These are phyloP conservation scores for Fennellomyces sp. DNA, from an alignment of 371 early-diverging fungal species.

Conservation along the genomic window DNA sequence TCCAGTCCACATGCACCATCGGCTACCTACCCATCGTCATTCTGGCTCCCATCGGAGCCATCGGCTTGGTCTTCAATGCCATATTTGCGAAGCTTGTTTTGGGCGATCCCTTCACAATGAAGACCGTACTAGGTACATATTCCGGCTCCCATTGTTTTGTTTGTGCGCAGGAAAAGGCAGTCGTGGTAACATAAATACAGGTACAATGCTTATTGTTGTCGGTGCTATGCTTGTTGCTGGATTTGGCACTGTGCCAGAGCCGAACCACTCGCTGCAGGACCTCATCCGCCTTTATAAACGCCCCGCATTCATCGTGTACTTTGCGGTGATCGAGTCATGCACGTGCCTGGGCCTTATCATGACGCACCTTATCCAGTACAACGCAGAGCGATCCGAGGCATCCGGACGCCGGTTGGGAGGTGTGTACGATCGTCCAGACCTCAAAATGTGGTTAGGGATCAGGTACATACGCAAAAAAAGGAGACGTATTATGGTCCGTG, in stretches of 20 bases:
- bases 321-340: constrained; percentile 58
- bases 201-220: constrained; percentile 70
- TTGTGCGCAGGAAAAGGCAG: too few relatives aligned
- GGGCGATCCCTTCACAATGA: constrained; percentile 65
- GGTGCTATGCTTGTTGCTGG: constrained; percentile 76
- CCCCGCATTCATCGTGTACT: constrained; percentile 74
- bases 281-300: constrained; percentile 74
- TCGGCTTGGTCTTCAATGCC: constrained; percentile 81
- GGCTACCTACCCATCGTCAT: constrained; percentile 83
- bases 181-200: constrained; percentile 28
- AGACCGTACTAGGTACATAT: constrained; percentile 56
- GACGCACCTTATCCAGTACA: constrained; percentile 54
- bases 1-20: constrained; percentile 75
- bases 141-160: not conserved
- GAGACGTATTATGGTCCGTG: not conserved
- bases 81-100: constrained; percentile 74
- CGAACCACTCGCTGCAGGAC: constrained; percentile 71
- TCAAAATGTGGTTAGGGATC: constrained; percentile 48
- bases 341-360: constrained; percentile 54
- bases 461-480: constrained; percentile 39
- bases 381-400: constrained; percentile 20
- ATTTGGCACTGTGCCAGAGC: constrained; percentile 83
- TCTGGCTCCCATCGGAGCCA: constrained; percentile 80
- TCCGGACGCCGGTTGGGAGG: constrained; percentile 4
- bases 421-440: constrained; percentile 26